Conservation (phyloP, 2,329 filamentous ascomycete genomes). For the Fusarium haematococcum region DNA sequence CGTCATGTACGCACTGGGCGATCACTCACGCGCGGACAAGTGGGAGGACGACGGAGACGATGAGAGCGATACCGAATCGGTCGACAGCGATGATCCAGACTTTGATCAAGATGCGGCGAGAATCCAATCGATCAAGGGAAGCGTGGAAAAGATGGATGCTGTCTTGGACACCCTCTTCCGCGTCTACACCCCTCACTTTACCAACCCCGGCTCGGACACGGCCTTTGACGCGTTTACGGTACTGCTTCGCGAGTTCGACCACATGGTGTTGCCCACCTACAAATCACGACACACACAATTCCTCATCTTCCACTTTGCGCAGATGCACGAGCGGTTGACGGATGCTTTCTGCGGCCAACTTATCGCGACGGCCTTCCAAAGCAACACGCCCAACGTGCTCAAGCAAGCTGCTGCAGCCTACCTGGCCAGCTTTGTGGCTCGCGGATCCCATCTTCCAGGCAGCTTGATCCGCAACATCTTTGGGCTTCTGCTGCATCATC, state of each 20-base stretch:
- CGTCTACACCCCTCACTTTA: conserved; percentile 81
- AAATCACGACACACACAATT: conserved; percentile 96
- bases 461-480: conserved; percentile 86
- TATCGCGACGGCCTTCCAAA: conserved; percentile 61
- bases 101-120: conserved; percentile 71
- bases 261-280: conserved; percentile 89
- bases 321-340: conserved; percentile 81
- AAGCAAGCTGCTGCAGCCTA: conserved; percentile 92
- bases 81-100: conserved; percentile 76
- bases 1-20: conserved; percentile 66
- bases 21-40: conserved; percentile 37
- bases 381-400: conserved; percentile 76
- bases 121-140: conserved; percentile 80
- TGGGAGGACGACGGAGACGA: conserved; percentile 69
- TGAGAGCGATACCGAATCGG: conserved; percentile 77
- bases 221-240: conserved; percentile 81
- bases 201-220: conserved; percentile 73
- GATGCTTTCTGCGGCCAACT: conserved; percentile 86
- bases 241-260: conserved; percentile 86
- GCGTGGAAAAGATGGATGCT: conserved; percentile 90
- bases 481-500: conserved; percentile 79
- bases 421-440: conserved; percentile 92
- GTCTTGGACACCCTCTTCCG: conserved; percentile 90
- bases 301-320: conserved; percentile 93
- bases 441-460: conserved; percentile 83